phyloP scores from a whole-genome alignment of 495 filamentous ascomycete species.

The Aspergillus ostianus region DNA sequence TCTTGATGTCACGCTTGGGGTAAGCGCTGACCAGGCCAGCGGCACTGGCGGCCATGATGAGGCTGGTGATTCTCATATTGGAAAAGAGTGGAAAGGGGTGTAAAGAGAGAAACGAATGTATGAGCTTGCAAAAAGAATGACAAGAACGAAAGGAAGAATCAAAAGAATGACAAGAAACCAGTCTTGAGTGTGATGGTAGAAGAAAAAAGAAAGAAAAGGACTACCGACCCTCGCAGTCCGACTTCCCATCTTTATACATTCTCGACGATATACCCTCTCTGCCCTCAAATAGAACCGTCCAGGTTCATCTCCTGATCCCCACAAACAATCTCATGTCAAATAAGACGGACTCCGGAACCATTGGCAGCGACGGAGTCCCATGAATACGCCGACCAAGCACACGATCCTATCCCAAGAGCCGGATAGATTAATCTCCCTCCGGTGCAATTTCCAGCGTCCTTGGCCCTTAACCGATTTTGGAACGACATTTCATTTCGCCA shows the following conservation, averaged over 20 bases:
- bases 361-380: background rate
- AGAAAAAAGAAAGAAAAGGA: background rate
- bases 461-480: background rate
- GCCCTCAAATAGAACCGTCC: background rate
- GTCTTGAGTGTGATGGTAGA: conserved; percentile 9
- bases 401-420: background rate
- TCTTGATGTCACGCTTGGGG: conserved; percentile 11
- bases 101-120: conserved; percentile 3
- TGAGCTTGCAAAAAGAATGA: conserved; percentile 8
- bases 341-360: background rate
- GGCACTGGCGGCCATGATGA: conserved; percentile 15
- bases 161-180: conserved; percentile 8
- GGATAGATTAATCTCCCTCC: background rate
- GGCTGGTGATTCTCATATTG: conserved; percentile 13
- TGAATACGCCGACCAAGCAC: background rate
- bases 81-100: background rate
- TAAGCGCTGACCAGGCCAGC: conserved; percentile 14
- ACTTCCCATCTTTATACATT: background rate
- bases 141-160: conserved; percentile 8
- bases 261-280: too few relatives aligned
- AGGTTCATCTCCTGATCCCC: background rate
- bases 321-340: background rate
- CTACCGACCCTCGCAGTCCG: background rate
- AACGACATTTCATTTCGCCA: background rate
- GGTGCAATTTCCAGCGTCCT: background rate